A percentile compares a stretch with the other conserved stretches of the same genome.
Conservation (phyloP, 768 basidiomycete genomes). For the Mycena rosella region DNA sequence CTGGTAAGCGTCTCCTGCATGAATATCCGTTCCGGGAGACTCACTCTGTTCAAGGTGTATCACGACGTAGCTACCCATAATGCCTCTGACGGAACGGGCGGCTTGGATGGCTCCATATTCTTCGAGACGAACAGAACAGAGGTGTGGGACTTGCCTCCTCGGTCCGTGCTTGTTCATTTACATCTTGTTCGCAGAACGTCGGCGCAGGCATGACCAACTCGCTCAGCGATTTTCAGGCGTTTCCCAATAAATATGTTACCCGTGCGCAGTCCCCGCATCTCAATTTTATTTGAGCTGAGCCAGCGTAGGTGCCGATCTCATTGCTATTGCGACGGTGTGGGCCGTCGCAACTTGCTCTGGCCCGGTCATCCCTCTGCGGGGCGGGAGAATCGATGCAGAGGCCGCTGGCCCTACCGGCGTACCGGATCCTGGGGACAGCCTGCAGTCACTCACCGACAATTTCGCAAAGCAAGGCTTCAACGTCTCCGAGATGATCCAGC, state of each 20-base stretch:
- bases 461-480: conserved; percentile 61
- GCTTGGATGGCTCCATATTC: conserved; percentile 63
- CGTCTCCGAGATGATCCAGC: conserved; percentile 61
- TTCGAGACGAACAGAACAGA: conserved; percentile 59
- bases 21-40: background rate
- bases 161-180: background rate
- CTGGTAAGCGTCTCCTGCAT: conserved; percentile 43
- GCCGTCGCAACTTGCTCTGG: conserved; percentile 60
- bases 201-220: conserved; percentile 61
- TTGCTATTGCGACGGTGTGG: conserved; percentile 54
- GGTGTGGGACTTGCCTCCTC: conserved; percentile 44
- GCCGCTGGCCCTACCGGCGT: conserved; percentile 54
- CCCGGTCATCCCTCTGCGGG: conserved; percentile 56
- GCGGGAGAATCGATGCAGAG: conserved; percentile 57
- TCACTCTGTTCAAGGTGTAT: conserved; percentile 52
- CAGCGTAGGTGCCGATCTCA: conserved; percentile 57
- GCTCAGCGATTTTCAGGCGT: conserved; percentile 55
- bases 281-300: background rate
- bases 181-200: conserved; percentile 52
- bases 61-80: conserved; percentile 66
- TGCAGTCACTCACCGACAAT: conserved; percentile 52
- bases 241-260: conserved; percentile 59
- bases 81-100: conserved; percentile 58
- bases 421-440: conserved; percentile 57
- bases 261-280: conserved; percentile 45